Percentiles rank a stretch among this genome's conserved stretches.
These are phyloP conservation scores for Drosera capensis DNA, from an alignment of 148 eudicot genomes.

Conservation along the genomic window DNA sequence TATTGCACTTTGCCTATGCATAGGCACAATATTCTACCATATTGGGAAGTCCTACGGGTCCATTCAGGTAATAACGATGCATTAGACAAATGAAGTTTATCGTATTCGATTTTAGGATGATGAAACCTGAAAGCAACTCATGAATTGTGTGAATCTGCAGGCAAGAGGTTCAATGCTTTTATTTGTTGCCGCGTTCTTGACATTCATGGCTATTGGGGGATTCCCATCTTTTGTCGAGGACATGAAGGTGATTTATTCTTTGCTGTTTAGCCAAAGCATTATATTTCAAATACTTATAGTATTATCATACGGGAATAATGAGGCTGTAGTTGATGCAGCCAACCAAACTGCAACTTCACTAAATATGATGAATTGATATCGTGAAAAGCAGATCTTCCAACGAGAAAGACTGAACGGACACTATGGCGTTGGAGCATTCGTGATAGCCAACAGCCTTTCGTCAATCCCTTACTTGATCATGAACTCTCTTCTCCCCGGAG, in stretches of 20 bases:
- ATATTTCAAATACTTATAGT: not conserved
- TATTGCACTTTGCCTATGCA: conserved; percentile 29
- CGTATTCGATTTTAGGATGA: not conserved
- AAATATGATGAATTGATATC: not conserved
- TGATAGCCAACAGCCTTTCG: conserved; percentile 35
- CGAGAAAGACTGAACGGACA: conserved; percentile 51
- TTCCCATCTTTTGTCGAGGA: conserved; percentile 77
- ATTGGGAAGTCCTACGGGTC: conserved; percentile 35
- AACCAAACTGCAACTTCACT: not conserved
- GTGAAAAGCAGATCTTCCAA: conserved; percentile 22
- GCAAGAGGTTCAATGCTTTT: conserved; percentile 28
- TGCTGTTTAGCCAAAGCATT: not conserved
- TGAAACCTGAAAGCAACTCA: not conserved
- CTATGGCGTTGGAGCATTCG: conserved; percentile 26
- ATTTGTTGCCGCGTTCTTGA: conserved; percentile 27
- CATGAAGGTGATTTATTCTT: conserved; percentile 22
- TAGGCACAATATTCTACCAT: conserved; percentile 32
- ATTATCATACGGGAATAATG: not conserved
- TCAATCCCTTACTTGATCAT: conserved; percentile 29
- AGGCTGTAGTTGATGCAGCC: not conserved
- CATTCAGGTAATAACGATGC: conserved; percentile 21
- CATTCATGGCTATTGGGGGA: conserved; percentile 71
- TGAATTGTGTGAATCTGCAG: not conserved
- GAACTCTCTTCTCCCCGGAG: conserved; percentile 28
- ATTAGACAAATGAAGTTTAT: not conserved